These are phyloP conservation scores for Dictyostelium discoideum DNA, from an alignment of 78 protist genomes.

Conservation along the genomic window DNA sequence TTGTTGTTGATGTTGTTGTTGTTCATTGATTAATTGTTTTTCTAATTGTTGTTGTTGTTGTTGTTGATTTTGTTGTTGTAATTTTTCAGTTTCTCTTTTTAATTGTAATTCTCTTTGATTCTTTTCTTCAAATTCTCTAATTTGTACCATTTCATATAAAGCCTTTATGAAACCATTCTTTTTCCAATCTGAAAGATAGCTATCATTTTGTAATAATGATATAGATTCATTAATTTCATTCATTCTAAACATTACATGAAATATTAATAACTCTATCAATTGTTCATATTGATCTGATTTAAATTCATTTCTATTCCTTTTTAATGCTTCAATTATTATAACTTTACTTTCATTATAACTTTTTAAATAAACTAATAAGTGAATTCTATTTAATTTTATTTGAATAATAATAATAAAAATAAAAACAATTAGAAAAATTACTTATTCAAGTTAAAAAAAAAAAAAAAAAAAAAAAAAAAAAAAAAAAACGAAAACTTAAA, in stretches of 20 bases:
- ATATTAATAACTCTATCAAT: conserved; percentile 37
- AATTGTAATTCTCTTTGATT: conserved; percentile 8
- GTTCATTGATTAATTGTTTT: background rate
- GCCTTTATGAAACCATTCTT: conserved; percentile 48
- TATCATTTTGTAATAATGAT: background rate
- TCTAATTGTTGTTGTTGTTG: conserved; percentile 20
- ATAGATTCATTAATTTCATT: conserved; percentile 28
- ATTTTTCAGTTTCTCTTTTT: background rate
- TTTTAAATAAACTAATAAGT: conserved; percentile 50
- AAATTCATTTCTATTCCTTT: background rate
- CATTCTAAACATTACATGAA: conserved; percentile 69
- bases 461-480: too few species aligned
- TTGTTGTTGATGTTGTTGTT: background rate
- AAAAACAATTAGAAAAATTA: too few species aligned
- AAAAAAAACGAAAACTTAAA: background rate
- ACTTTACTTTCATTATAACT: conserved; percentile 46
- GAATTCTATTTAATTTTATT: conserved; percentile 40
- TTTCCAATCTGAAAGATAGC: conserved; percentile 22
- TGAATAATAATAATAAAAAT: too few species aligned
- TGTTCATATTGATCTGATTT: conserved; percentile 33
- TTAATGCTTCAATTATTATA: conserved; percentile 17
- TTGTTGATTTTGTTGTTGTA: background rate
- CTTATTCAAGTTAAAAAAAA: too few species aligned
- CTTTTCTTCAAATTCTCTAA: conserved; percentile 38
- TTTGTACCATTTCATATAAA: conserved; percentile 61